Base-by-base conservation (phyloP, 352 stramenopile species). In the Phytopythium kandeliae region DNA sequence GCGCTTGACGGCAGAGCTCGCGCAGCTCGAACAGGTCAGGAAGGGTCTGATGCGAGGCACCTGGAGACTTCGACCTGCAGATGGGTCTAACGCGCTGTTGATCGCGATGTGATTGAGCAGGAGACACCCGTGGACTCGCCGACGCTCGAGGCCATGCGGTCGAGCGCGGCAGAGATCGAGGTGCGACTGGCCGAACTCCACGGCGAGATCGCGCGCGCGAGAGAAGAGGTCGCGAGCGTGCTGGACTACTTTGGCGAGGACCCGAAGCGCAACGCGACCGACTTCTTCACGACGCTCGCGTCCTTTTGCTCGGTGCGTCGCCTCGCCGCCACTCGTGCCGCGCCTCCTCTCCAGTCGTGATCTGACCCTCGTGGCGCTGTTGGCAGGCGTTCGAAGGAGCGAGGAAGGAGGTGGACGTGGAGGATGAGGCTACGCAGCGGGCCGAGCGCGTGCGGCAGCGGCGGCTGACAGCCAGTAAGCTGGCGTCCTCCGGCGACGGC, bases 221-320 rank as follows among this genome's bases (percentile, higher is more conserved):
- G 64, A 24, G 74, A 86, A 24, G 65, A 91, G 41, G 75, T 94
- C 22, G 63, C 63, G 22, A 83, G 74, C 54, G 79, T 92, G n/a
- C 64, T 94, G 4, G 78, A 90, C 45, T 94, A 94, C 60, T 94
- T 94, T 59, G 84, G 84, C 19, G 81, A 94, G 62, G 81, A 94
- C 50, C 79, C 80, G 13, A 67, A 77, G 33, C 79, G 77, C 51
- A 89, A 79, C 36, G 60, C 76, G 8, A 84, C 67, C 7, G 71
- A 85, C 16, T 91, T 94, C 51, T 94, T 94, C 51, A 71, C 79
- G 3, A 92, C 81, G 9, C 70, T 94, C n/a, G 58, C 80, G 9
- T 92, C 79, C 2, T 94, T 94, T 62, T 94, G 79, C 55, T 56
- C 58, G 56, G 70, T 85, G 55, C 16, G 65, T 22, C 50, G 21